Conservation (phyloP, 2,329 filamentous ascomycete genomes). For the Cladosporium cucumerinum region DNA sequence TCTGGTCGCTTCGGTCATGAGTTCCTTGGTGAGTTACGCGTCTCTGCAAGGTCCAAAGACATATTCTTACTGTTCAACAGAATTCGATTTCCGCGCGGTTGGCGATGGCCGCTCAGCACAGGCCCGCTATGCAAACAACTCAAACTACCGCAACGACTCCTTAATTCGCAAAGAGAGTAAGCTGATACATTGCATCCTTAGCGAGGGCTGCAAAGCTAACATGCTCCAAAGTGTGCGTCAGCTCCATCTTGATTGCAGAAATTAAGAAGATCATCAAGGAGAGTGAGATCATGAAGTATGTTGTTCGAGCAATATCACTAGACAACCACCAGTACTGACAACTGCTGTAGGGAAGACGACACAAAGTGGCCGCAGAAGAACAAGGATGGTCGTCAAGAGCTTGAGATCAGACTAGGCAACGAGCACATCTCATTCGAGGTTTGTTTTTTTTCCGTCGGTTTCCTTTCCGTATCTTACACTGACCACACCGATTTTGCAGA, state of each 20-base stretch:
- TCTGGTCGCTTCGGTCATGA: slow-evolving; percentile 97
- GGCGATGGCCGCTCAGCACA: slow-evolving; percentile 91
- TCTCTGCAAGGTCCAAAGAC: no score
- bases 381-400: slow-evolving; percentile 93
- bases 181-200: slow-evolving; percentile 32
- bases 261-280: slow-evolving; percentile 97
- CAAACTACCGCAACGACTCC: slow-evolving; percentile 98
- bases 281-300: slow-evolving; percentile 91
- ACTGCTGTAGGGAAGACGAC: slow-evolving; percentile 76
- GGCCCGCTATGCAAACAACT: slow-evolving; percentile 97
- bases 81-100: slow-evolving; percentile 93
- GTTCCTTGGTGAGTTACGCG: slow-evolving; percentile 69
- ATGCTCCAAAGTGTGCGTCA: slow-evolving; percentile 77
- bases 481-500: slow-evolving; percentile 54
- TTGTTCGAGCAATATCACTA: neutral
- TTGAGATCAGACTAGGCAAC: slow-evolving; percentile 88
- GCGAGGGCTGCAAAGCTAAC: neutral
- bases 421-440: slow-evolving; percentile 99
- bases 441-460: slow-evolving; percentile 29
- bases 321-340: slow-evolving; percentile 4
- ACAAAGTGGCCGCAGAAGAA: slow-evolving; percentile 99
- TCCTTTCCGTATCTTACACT: neutral
- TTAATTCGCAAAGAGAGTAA: slow-evolving; percentile 98
- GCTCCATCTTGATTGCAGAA: slow-evolving; percentile 82
- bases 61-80: slow-evolving; percentile 47